phyloP scores from a whole-genome alignment of 352 stramenopile species.

The Globisporangium cederbergense region DNA sequence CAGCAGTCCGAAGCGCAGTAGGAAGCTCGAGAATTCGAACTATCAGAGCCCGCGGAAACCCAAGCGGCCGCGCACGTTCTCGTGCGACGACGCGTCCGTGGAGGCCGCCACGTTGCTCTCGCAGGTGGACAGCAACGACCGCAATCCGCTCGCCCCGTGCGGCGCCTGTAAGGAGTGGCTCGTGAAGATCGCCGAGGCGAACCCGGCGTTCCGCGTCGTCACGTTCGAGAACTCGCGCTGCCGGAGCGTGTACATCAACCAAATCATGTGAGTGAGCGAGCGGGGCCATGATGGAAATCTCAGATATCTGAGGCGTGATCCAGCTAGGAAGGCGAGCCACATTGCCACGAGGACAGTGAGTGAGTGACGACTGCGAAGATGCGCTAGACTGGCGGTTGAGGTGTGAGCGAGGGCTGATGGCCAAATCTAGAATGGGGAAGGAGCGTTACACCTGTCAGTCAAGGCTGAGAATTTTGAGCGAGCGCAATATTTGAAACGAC shows the following conservation, averaged over 20 bases:
- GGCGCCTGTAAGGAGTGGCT: conserved; percentile 99
- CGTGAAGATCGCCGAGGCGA: conserved; percentile 98
- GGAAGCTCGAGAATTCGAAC: conserved; percentile 17
- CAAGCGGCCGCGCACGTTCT: conserved; percentile 83
- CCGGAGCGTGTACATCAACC: conserved; percentile 90
- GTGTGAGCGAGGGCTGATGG: not conserved
- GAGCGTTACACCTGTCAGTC: not conserved
- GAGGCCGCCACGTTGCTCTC: conserved; percentile 28
- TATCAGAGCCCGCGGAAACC: conserved; percentile 42
- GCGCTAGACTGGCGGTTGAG: not conserved
- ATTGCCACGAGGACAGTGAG: not conserved
- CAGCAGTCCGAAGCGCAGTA: conserved; percentile 4
- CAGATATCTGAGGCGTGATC: not conserved
- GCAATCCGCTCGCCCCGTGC: conserved; percentile 97
- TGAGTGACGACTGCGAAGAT: conserved; percentile 2
- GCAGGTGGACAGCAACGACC: conserved; percentile 46
- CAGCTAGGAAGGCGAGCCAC: not conserved
- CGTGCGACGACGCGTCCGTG: conserved; percentile 63
- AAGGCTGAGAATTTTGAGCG: no score
- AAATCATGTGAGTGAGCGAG: conserved; percentile 57
- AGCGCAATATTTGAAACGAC: no score
- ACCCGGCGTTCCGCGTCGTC: conserved; percentile 96
- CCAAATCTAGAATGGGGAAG: not conserved
- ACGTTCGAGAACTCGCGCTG: conserved; percentile 96
- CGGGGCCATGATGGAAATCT: no score